Evolutionary conservation across 805 yeast genomes (phyloP).

Genomic region (Myxozyma vanderwaltii): DNA sequence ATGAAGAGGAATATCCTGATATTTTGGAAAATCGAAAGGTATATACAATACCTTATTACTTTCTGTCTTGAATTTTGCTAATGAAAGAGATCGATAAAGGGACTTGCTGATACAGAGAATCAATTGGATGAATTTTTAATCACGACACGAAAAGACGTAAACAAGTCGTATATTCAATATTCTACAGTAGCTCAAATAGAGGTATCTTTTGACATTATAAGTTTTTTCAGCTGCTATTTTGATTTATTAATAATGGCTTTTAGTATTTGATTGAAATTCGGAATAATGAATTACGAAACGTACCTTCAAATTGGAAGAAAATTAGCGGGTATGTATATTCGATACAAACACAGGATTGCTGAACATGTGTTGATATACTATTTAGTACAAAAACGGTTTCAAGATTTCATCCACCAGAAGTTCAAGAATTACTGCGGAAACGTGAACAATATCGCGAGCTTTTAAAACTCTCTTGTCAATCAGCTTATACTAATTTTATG

Average conservation of each 20-base stretch:
- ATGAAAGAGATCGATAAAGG: constrained; percentile 39
- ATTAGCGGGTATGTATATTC: constrained; percentile 53
- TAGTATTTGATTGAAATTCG: constrained; percentile 75
- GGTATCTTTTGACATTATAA: not conserved
- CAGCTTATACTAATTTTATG: constrained; percentile 49
- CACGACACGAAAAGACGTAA: constrained; percentile 49
- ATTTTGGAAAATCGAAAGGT: constrained; percentile 47
- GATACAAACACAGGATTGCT: not conserved
- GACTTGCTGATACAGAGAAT: constrained; percentile 49
- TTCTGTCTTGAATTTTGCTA: constrained; percentile 51
- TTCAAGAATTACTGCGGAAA: constrained; percentile 53
- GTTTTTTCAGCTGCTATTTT: not conserved
- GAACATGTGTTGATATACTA: not conserved
- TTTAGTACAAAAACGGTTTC: constrained; percentile 59
- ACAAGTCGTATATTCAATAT: constrained; percentile 49
- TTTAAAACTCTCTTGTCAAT: constrained; percentile 51
- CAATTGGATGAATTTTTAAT: constrained; percentile 58
- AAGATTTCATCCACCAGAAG: constrained; percentile 69
- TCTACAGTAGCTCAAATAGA: constrained; percentile 60
- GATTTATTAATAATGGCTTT: not conserved
- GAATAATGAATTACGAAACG: constrained; percentile 53
- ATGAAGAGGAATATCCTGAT: constrained; percentile 44
- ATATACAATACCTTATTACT: constrained; percentile 29
- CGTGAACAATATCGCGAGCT: constrained; percentile 64
- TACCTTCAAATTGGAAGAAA: constrained; percentile 79